Base-by-base conservation (phyloP, 805 yeast genomes). In the Candida insectalens region DNA sequence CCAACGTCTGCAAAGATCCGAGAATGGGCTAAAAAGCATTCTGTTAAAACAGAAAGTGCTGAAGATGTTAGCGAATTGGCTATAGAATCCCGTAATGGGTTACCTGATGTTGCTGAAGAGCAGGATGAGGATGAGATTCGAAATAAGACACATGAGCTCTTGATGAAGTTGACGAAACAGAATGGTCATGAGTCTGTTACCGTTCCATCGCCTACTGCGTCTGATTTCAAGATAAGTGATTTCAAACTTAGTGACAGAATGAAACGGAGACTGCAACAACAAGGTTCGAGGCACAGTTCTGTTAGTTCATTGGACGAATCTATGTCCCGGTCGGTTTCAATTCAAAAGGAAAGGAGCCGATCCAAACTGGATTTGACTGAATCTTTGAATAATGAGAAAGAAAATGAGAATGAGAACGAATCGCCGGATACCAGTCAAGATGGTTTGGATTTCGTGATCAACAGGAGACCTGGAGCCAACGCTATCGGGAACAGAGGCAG, bases 1-100 rank as follows among this genome's bases (percentile, higher is more conserved):
- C 74, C 92, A 1, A 63, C 83, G 2, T 72, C 85, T 3, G 94
- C 95, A 0, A 66, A 94, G 46, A 74, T 84, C 46, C 66, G 92
- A 35, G 94, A 89, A 1, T 63, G 77, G 45, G 80, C 84, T 36
- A 71, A 87, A 43, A 76, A 69, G 49, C 78, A 77, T 18, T 38
- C 55, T 2, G 32, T 26, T 6, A 30, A 22, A 29, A 29, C 16
- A 30, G 34, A 27, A 17, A 37, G 21, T 2, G 19, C 28, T 18
- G 36, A 27, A 8, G 34, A 32, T 9, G 27, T 14, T 7, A 23
- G 18, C 7, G 35, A 23, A 14, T 21, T 26, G 9, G 27, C 19
- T 12, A 19, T 27, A 4, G 21, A 10, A 6, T 22, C 25, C 12
- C 29, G 25, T 19, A 30, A 32, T 2, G 36, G 35, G 5, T 17